Evolutionary conservation across 129 eudicot genomes (phyloP).

Genomic region (Tagetes patula): DNA sequence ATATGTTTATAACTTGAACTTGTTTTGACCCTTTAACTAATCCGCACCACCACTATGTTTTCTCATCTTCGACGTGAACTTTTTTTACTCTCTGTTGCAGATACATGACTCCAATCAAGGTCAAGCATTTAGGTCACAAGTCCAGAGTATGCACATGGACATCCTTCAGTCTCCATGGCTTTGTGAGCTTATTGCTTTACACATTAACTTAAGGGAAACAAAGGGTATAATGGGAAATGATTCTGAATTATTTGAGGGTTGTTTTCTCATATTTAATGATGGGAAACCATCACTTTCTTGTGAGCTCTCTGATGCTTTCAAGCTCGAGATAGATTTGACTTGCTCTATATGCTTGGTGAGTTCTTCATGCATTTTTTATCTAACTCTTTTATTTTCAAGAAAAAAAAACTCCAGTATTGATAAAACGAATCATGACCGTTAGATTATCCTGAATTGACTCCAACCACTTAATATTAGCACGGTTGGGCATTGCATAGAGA

Average conservation of each 20-base stretch:
- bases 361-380: neutral
- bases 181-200: constrained; percentile 92
- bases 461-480: neutral
- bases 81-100: constrained; percentile 34
- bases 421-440: neutral
- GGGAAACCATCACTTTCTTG: constrained; percentile 80
- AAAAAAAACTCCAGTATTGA: neutral
- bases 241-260: constrained; percentile 54
- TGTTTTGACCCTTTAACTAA: neutral
- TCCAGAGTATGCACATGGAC: constrained; percentile 85
- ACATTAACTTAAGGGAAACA: constrained; percentile 73
- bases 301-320: constrained; percentile 83
- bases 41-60: neutral
- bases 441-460: neutral
- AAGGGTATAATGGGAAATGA: constrained; percentile 35
- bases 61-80: neutral
- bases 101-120: constrained; percentile 95
- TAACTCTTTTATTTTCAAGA: neutral
- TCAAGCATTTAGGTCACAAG: constrained; percentile 87
- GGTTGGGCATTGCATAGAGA: neutral
- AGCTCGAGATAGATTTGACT: constrained; percentile 83
- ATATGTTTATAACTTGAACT: neutral
- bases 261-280: constrained; percentile 62
- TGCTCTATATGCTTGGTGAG: constrained; percentile 96
- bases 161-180: constrained; percentile 99